Base-by-base conservation (phyloP, 805 yeast species). In the Peterozyma xylosa region DNA sequence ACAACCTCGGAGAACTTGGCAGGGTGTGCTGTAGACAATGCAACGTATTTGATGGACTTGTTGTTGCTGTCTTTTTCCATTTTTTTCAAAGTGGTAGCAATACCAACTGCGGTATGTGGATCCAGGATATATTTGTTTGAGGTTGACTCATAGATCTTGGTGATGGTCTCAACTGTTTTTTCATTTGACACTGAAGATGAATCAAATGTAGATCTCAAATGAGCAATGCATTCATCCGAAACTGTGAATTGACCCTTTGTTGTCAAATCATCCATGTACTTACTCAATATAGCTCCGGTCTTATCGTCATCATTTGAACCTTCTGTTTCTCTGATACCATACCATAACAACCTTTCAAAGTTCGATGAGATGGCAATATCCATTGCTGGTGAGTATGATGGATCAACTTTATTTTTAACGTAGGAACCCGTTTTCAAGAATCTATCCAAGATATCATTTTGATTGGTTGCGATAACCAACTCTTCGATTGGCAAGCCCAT, bases 1-100 rank as follows among this genome's bases (percentile, higher is more conserved):
- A 93, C 99, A 41, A 96, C 99, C 50, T 88, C 97, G 21, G 96
- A 86, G 58, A 93, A 93, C 67, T 93, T 93, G 48, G 99, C 99
- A 37, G 99, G 99, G 62, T 93, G 99, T 9, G 99, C 99, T 39
- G 99, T 93, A 10, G 97, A 85, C 46, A 93, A 76, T 5, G 96
- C 85, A 38, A 93, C 73, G 58, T 75, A 75, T 9, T 43, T 45
- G 35, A 71, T 64, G 29, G 68, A 58, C 17, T 62, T 47, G 9
- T 49, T 56, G 34, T 66, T 64, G 21, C 62, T 58, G 38, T 68
- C 73, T 29, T 61, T 56, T 13, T 68, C 70, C 42, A 84, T 75
- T 57, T 76, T 71, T 52, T 81, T 73, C 52, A 82, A 73, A 35
- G 93, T 70, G 16, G 95, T 84, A 47, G 83, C 76, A 38, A 93